A percentile compares a stretch with the other conserved stretches of the same genome.
Evolutionary conservation across 257 asterid species (phyloP).

Genomic region (Capsicum chinense): DNA sequence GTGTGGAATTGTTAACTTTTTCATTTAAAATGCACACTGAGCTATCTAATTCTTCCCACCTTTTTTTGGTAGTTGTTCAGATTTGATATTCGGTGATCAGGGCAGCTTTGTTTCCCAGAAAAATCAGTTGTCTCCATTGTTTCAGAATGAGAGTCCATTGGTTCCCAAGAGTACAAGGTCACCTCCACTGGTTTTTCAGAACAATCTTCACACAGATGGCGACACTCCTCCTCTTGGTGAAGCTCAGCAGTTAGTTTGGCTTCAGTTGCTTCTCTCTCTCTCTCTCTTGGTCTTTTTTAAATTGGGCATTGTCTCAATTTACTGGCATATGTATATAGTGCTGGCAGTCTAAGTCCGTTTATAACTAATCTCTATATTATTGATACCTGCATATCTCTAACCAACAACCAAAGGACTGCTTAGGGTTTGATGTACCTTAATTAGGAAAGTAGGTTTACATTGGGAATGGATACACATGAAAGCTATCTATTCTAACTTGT

Average conservation of each 20-base stretch:
- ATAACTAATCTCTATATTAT: not conserved
- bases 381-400: not conserved
- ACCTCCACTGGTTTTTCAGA: constrained; percentile 50
- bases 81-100: constrained; percentile 43
- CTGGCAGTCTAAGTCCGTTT: not conserved
- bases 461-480: not conserved
- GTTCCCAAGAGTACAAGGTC: constrained; percentile 46
- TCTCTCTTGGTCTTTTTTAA: not conserved
- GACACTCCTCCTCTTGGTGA: constrained; percentile 47
- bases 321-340: not conserved
- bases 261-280: not conserved
- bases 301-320: not conserved
- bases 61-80: constrained; percentile 45
- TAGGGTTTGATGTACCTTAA: not conserved
- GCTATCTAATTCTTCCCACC: constrained; percentile 31
- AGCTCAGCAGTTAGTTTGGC: constrained; percentile 58
- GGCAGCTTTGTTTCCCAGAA: constrained; percentile 44
- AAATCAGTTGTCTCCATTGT: constrained; percentile 48
- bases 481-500: not conserved
- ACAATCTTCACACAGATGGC: constrained; percentile 45
- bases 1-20: not conserved
- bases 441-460: not conserved
- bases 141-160: constrained; percentile 42
- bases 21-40: constrained; percentile 10
- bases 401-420: not conserved